A percentile compares a stretch with the other conserved stretches of the same genome.
Conservation (phyloP, 805 yeast species). For the Phaffomyces thermotolerans region DNA sequence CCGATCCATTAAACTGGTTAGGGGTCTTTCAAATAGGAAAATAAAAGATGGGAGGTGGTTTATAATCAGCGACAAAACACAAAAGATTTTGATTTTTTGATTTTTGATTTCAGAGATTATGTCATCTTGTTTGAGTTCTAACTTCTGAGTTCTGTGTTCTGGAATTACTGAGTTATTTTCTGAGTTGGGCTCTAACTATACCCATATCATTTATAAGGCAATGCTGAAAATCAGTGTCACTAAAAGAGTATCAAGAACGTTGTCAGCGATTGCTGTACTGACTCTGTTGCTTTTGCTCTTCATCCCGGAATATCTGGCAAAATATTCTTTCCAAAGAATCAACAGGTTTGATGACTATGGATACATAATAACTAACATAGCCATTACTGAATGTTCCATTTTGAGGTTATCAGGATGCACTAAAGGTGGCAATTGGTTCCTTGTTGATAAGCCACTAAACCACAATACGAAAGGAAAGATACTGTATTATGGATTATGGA, state of each 20-base stretch:
- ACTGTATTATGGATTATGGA: constrained; percentile 1
- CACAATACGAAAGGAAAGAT: constrained; percentile 6
- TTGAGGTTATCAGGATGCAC: constrained; percentile 3
- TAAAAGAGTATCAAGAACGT: neutral
- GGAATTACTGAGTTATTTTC: too few species aligned
- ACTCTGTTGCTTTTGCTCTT: neutral
- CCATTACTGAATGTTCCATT: constrained; percentile 5
- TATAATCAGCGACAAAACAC: neutral
- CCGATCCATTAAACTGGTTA: neutral
- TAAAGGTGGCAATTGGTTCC: constrained; percentile 7
- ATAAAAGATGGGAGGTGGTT: neutral
- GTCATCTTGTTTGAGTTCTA: neutral
- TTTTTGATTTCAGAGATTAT: neutral
- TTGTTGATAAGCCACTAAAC: constrained; percentile 9
- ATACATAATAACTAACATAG: constrained; percentile 3
- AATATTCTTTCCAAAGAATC: neutral
- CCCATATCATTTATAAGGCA: neutral
- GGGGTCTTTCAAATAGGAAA: neutral
- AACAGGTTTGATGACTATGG: constrained; percentile 1
- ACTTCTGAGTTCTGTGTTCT: too few species aligned
- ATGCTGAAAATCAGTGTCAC: neutral
- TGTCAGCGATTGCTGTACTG: neutral
- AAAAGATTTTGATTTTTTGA: neutral
- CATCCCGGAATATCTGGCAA: neutral
- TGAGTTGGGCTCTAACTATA: too few species aligned